Conservation (phyloP, 441 rosid species). For the Biscutella auriculata region DNA sequence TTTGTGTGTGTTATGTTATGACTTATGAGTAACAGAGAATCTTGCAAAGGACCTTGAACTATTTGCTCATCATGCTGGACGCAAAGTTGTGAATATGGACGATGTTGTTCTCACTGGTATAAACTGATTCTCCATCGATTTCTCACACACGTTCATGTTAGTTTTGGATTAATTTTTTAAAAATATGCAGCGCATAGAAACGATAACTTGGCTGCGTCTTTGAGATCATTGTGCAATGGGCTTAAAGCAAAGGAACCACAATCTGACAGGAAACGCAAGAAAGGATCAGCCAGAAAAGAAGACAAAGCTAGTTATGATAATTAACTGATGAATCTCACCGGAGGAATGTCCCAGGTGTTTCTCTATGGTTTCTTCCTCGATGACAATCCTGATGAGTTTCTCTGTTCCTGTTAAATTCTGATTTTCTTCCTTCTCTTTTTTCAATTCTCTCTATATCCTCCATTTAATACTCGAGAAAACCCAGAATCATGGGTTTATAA, state of each 20-base stretch:
- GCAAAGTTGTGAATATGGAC: slow-evolving; percentile 66
- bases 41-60: slow-evolving; percentile 69
- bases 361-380: background rate
- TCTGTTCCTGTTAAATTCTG: background rate
- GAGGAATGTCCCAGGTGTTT: slow-evolving; percentile 7
- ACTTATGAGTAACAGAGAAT: slow-evolving; percentile 46
- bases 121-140: background rate
- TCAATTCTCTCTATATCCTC: slow-evolving; percentile 12
- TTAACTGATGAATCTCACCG: slow-evolving; percentile 16
- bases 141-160: background rate
- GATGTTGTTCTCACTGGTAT: slow-evolving; percentile 74
- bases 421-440: background rate
- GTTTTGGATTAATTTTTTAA: background rate
- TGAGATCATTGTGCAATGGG: slow-evolving; percentile 50
- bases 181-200: slow-evolving; percentile 61
- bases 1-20: too few species aligned
- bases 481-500: slow-evolving; percentile 9
- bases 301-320: slow-evolving; percentile 22
- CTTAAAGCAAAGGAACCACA: slow-evolving; percentile 62
- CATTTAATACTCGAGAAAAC: slow-evolving; percentile 11
- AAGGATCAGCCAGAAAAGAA: slow-evolving; percentile 34
- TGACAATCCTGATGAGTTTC: slow-evolving; percentile 2
- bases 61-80: slow-evolving; percentile 85
- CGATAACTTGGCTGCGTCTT: slow-evolving; percentile 38
- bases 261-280: slow-evolving; percentile 69